phyloP scores from a whole-genome alignment of 2,329 filamentous ascomycete genomes.

The Fusarium abutilonis region DNA sequence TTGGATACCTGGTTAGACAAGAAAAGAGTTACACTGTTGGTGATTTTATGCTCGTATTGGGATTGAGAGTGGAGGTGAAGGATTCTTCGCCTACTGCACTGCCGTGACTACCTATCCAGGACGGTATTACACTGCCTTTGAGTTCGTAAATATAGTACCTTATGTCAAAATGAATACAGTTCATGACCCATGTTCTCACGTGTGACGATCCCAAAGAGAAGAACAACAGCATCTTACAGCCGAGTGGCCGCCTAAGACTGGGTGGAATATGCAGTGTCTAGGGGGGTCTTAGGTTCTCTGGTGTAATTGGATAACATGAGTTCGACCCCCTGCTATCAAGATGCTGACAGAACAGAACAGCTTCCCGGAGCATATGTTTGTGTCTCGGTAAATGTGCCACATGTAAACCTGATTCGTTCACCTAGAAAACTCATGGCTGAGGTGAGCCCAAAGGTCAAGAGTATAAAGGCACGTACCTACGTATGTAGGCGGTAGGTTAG shows the following conservation, averaged over 20 bases:
- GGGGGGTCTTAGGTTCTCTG: conserved; percentile 3
- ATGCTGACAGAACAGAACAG: conserved; percentile 17
- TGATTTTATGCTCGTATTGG: not conserved
- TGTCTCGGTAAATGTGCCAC: not conserved
- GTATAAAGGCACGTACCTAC: not conserved
- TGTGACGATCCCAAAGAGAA: conserved; percentile 15
- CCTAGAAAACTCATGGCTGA: conserved; percentile 10
- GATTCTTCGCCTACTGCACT: not conserved
- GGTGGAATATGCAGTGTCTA: conserved; percentile 8
- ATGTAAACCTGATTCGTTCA: conserved; percentile 16
- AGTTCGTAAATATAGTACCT: not conserved
- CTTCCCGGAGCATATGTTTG: conserved; percentile 18
- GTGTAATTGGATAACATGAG: conserved; percentile 14
- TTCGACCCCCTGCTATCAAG: not conserved
- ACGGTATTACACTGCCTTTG: not conserved
- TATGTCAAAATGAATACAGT: not conserved
- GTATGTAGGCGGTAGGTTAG: no score
- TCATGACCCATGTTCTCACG: conserved; percentile 12
- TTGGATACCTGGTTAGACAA: not conserved
- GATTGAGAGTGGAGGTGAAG: not conserved
- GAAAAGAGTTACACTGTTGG: no score
- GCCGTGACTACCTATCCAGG: not conserved
- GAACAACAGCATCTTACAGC: conserved; percentile 10
- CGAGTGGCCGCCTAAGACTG: conserved; percentile 2
- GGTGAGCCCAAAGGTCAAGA: conserved; percentile 21